phyloP scores from a whole-genome alignment of 192 early-diverging fungal species.

The Phlyctochytrium arcticum region DNA sequence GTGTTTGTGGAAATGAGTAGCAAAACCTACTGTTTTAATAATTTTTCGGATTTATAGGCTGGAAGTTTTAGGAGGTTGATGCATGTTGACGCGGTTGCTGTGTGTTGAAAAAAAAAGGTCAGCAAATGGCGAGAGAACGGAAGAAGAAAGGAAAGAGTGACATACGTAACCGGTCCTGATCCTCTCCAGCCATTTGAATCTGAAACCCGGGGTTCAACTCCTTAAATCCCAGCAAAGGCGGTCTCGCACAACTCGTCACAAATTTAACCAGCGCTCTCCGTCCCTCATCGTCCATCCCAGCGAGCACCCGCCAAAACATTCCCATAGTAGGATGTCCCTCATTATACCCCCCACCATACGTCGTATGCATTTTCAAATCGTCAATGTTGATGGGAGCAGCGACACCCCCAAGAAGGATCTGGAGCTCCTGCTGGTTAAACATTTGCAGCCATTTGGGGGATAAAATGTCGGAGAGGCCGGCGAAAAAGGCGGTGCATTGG shows the following conservation, averaged over 20 bases:
- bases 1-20: background rate
- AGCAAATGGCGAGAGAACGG: background rate
- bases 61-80: slow-evolving; percentile 94
- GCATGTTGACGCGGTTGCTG: slow-evolving; percentile 53
- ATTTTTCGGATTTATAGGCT: slow-evolving; percentile 54
- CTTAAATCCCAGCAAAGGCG: slow-evolving; percentile 84
- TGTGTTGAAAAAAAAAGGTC: background rate
- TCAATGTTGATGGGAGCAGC: slow-evolving; percentile 68
- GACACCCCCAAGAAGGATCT: slow-evolving; percentile 76
- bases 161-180: slow-evolving; percentile 68
- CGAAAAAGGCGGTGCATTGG: slow-evolving; percentile 80
- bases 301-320: slow-evolving; percentile 70
- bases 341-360: slow-evolving; percentile 71
- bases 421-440: slow-evolving; percentile 93
- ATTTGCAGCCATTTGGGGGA: slow-evolving; percentile 83
- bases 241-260: slow-evolving; percentile 85
- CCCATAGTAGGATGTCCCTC: slow-evolving; percentile 69
- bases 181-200: slow-evolving; percentile 63
- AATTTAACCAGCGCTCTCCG: slow-evolving; percentile 74
- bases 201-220: slow-evolving; percentile 69
- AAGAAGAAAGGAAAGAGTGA: slow-evolving; percentile 1
- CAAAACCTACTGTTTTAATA: slow-evolving; percentile 51
- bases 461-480: slow-evolving; percentile 79
- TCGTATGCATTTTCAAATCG: slow-evolving; percentile 71
- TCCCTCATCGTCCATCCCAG: slow-evolving; percentile 54